Evolutionary conservation across 1,139 yeast genomes (phyloP).

Genomic region (Barnettozyma hawaiiensis): DNA sequence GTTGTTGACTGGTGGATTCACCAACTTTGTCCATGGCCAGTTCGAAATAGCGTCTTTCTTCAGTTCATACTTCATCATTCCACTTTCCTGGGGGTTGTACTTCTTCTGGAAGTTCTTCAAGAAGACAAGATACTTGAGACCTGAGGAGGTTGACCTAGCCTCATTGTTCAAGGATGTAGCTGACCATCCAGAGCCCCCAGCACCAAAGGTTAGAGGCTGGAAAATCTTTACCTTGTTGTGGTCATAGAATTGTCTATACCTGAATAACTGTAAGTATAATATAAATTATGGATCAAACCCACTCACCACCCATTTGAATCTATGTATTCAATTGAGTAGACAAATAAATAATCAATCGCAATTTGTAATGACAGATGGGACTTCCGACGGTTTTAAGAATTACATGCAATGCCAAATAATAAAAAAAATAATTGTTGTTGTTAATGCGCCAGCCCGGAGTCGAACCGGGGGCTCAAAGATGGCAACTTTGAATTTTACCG

Average conservation of each 20-base stretch:
- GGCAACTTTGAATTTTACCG: slow-evolving; percentile 50
- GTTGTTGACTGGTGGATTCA: slow-evolving; percentile 38
- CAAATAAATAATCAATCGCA: no score
- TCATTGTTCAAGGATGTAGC: slow-evolving; percentile 33
- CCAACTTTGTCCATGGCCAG: slow-evolving; percentile 34
- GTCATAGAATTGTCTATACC: no score
- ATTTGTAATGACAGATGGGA: no score
- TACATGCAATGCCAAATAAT: background rate
- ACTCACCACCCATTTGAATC: no score
- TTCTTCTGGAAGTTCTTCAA: slow-evolving; percentile 31
- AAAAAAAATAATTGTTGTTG: slow-evolving; percentile 13
- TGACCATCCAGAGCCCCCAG: slow-evolving; percentile 35
- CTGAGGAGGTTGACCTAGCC: slow-evolving; percentile 34
- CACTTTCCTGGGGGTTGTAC: slow-evolving; percentile 29
- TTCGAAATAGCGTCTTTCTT: slow-evolving; percentile 34
- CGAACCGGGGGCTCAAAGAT: slow-evolving; percentile 52
- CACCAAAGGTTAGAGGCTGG: slow-evolving; percentile 20
- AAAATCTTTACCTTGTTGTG: slow-evolving; percentile 19
- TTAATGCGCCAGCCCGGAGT: slow-evolving; percentile 52
- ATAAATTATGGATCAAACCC: no score
- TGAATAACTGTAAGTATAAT: background rate
- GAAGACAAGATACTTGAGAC: slow-evolving; percentile 27
- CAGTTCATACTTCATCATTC: slow-evolving; percentile 36
- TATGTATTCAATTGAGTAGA: no score
- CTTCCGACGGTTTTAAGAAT: no score